Percentiles rank a stretch among this genome's conserved stretches.
phyloP scores from a whole-genome alignment of 306 rosid species.

The Lablab purpureus region DNA sequence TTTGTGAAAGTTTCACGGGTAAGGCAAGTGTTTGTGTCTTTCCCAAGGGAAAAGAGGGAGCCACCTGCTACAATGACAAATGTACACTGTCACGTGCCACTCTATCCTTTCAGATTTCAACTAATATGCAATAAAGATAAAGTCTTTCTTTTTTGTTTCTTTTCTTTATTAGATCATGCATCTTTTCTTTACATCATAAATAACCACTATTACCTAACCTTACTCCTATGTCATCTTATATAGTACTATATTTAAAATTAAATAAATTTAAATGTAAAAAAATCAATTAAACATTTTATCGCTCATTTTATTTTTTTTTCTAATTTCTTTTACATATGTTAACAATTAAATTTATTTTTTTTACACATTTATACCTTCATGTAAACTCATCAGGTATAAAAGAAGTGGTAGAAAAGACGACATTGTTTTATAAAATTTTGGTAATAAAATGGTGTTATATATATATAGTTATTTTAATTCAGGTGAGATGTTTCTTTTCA shows the following conservation, averaged over 20 bases:
- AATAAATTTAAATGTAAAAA: not conserved
- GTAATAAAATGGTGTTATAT: too few species aligned
- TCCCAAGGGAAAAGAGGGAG: conserved; percentile 4
- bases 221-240: conserved; percentile 6
- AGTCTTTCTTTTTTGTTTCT: not conserved
- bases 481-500: too few species aligned
- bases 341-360: too few species aligned
- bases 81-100: conserved; percentile 42
- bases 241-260: too few species aligned
- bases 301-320: too few species aligned
- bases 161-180: conserved; percentile 30
- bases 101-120: conserved; percentile 38
- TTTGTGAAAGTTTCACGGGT: conserved; percentile 39
- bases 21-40: conserved; percentile 10
- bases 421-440: too few species aligned
- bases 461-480: too few species aligned
- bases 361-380: too few species aligned
- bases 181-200: conserved; percentile 22
- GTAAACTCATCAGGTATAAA: too few species aligned
- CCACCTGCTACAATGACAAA: conserved; percentile 42
- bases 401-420: too few species aligned
- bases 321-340: too few species aligned
- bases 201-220: conserved; percentile 15
- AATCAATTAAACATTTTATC: too few species aligned
- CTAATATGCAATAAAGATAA: conserved; percentile 8